phyloP scores from a whole-genome alignment of 1,284 basidiomycete species.

The Fomitopsis schrenkii region DNA sequence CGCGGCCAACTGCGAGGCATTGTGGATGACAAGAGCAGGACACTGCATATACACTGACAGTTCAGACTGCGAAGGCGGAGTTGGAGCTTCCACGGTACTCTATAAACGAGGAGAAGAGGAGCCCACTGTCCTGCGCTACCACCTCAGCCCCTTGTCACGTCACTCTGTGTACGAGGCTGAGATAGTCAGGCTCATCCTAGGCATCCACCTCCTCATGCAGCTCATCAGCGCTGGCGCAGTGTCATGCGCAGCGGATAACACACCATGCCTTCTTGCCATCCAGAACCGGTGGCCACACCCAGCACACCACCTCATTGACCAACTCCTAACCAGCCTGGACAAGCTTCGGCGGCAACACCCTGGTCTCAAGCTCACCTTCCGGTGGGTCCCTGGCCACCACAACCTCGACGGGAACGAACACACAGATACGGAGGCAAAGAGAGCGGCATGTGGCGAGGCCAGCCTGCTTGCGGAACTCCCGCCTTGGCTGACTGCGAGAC shows the following conservation, averaged over 20 bases:
- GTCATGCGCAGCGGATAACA: constrained; percentile 12
- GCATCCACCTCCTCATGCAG: constrained; percentile 1
- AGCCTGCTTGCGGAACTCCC: constrained; percentile 4
- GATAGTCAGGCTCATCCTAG: constrained; percentile 18
- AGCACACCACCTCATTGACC: constrained; percentile 12
- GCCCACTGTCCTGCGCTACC: constrained; percentile 8
- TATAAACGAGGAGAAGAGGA: background rate
- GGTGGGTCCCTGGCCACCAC: constrained; percentile 17
- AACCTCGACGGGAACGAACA: constrained; percentile 17
- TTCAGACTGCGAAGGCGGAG: background rate
- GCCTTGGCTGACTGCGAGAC: constrained; percentile 1
- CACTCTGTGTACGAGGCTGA: constrained; percentile 32
- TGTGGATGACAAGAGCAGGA: background rate
- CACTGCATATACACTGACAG: constrained; percentile 13
- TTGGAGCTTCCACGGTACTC: constrained; percentile 8
- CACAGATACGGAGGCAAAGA: constrained; percentile 15
- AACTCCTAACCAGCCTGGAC: constrained; percentile 2
- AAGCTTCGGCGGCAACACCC: constrained; percentile 3
- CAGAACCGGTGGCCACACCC: background rate
- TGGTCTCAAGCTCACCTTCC: constrained; percentile 5
- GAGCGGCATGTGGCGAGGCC: constrained; percentile 11
- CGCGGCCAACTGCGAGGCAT: background rate
- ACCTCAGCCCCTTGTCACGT: constrained; percentile 18
- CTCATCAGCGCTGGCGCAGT: background rate
- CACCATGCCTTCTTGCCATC: constrained; percentile 4